These are phyloP conservation scores for Megacollybia platyphylla DNA, from an alignment of 1,284 basidiomycete genomes.

Conservation along the genomic window DNA sequence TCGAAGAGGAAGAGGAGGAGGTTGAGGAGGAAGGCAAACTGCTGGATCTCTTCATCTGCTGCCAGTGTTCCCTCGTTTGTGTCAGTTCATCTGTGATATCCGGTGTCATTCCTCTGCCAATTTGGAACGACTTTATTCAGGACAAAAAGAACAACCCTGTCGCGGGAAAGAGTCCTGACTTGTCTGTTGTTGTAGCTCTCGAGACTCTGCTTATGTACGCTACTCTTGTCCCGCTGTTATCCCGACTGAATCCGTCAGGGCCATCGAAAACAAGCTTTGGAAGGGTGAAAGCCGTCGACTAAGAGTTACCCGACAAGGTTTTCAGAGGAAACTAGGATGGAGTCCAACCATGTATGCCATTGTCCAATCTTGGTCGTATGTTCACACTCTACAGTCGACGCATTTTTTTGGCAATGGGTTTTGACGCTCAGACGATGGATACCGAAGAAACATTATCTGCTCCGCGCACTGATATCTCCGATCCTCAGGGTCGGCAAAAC, in stretches of 20 bases:
- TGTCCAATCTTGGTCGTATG: constrained; percentile 4
- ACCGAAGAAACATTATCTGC: constrained; percentile 12
- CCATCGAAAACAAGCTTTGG: constrained; percentile 65
- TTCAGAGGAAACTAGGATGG: constrained; percentile 59
- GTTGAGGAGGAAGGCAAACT: constrained; percentile 40
- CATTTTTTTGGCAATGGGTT: constrained; percentile 51
- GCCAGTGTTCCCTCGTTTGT: constrained; percentile 66
- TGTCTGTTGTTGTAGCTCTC: constrained; percentile 38
- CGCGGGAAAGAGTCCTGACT: constrained; percentile 29
- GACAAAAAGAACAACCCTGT: constrained; percentile 31
- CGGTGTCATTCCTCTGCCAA: constrained; percentile 49
- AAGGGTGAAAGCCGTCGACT: constrained; percentile 48
- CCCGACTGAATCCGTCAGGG: constrained; percentile 23
- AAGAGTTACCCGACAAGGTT: constrained; percentile 37
- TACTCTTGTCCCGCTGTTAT: background rate
- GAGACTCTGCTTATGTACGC: constrained; percentile 61
- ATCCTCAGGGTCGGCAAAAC: constrained; percentile 31
- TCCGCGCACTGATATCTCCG: constrained; percentile 36
- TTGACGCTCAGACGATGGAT: constrained; percentile 27
- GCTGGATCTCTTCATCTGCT: constrained; percentile 69
- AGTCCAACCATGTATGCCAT: constrained; percentile 33
- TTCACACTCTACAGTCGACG: constrained; percentile 20
- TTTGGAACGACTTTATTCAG: constrained; percentile 28
- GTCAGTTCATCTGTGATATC: constrained; percentile 53
- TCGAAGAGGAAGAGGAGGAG: constrained; percentile 17